A percentile compares a stretch with the other conserved stretches of the same genome.
These are phyloP conservation scores for Arthromyces matolae DNA, from an alignment of 768 basidiomycete species.

Conservation along the genomic window DNA sequence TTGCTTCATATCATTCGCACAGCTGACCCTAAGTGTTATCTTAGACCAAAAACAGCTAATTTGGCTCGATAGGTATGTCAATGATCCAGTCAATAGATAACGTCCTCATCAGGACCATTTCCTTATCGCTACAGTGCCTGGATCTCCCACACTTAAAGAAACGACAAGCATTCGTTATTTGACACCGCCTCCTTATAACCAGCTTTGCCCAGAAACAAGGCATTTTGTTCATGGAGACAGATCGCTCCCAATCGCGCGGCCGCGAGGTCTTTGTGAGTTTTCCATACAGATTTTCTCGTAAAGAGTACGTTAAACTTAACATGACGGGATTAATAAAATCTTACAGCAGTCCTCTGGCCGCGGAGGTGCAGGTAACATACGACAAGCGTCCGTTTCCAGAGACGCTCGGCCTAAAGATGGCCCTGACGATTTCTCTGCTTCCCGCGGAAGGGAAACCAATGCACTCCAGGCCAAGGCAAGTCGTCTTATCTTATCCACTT, in stretches of 20 bases:
- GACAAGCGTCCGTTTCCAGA: conserved; percentile 41
- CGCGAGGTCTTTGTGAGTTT: conserved; percentile 54
- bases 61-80: no score
- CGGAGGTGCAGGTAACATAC: conserved; percentile 69
- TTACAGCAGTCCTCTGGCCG: conserved; percentile 56
- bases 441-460: conserved; percentile 60
- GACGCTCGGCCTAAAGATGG: conserved; percentile 40
- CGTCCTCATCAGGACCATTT: conserved; percentile 4
- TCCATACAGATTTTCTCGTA: not conserved
- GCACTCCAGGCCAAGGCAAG: conserved; percentile 35
- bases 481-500: not conserved
- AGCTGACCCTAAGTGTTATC: no score
- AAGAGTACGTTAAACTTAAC: conserved; percentile 1
- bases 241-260: conserved; percentile 56
- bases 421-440: conserved; percentile 52
- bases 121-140: conserved; percentile 11
- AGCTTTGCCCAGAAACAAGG: not conserved
- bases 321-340: not conserved
- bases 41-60: no score
- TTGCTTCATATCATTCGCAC: no score
- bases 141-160: conserved; percentile 1
- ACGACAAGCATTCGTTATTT: not conserved
- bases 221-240: conserved; percentile 21
- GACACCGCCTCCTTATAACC: not conserved
- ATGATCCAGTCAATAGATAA: no score